Evolutionary conservation across 768 basidiomycete genomes (phyloP).

Genomic region (Mycena maculata): DNA sequence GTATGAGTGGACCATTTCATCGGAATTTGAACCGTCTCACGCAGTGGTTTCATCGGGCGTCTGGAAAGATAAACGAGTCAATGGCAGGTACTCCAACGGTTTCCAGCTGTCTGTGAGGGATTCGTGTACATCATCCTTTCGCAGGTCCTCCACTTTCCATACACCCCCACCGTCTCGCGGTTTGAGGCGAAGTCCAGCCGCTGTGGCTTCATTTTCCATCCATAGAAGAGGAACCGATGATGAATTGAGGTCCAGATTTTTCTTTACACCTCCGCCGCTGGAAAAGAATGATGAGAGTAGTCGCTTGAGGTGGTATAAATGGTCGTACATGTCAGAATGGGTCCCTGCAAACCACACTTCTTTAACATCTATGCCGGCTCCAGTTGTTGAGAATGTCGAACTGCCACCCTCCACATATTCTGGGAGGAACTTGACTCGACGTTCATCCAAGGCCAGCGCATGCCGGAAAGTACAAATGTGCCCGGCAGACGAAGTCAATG

Average conservation of each 20-base stretch:
- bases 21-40: not conserved
- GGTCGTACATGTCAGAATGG: conserved; percentile 15
- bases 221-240: conserved; percentile 1
- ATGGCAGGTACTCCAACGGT: not conserved
- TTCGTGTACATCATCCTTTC: not conserved
- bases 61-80: not conserved
- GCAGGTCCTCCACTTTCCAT: not conserved
- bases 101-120: not conserved
- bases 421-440: conserved; percentile 12
- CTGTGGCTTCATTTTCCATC: conserved; percentile 14
- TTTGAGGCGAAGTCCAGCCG: not conserved
- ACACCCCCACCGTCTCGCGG: not conserved
- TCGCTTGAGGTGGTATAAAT: not conserved
- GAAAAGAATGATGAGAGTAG: not conserved
- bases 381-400: not conserved
- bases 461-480: conserved; percentile 18
- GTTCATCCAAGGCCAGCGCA: conserved; percentile 19
- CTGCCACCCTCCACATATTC: conserved; percentile 5
- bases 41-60: not conserved
- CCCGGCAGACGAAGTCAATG: not conserved
- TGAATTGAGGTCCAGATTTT: not conserved
- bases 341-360: conserved; percentile 15
- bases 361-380: not conserved
- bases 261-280: not conserved
- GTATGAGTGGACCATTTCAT: no score